Evolutionary conservation across 179 eudicot species (phyloP).

Genomic region (Camellia oleifera): DNA sequence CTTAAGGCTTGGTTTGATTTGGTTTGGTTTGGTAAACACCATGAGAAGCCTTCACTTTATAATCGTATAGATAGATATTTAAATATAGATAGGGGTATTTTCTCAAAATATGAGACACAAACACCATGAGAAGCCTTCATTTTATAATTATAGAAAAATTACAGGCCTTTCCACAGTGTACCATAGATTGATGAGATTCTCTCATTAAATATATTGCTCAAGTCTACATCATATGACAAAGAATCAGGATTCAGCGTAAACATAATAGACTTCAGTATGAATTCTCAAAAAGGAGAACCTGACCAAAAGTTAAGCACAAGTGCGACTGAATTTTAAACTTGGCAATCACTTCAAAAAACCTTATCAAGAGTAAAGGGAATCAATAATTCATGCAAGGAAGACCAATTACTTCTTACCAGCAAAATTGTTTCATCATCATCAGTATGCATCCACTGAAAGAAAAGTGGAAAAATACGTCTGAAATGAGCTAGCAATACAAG

Average conservation of each 20-base stretch:
- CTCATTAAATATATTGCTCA: background rate
- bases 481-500: slow-evolving; percentile 83
- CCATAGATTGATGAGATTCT: slow-evolving; percentile 5
- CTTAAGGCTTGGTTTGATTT: no score
- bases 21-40: no score
- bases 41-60: no score
- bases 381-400: background rate
- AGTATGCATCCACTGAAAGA: slow-evolving; percentile 95
- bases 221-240: background rate
- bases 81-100: no score
- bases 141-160: background rate
- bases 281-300: slow-evolving; percentile 2
- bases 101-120: no score
- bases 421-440: slow-evolving; percentile 89
- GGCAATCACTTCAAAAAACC: background rate
- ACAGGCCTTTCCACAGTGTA: background rate
- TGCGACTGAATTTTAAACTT: background rate
- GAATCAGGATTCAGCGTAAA: slow-evolving; percentile 3
- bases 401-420: slow-evolving; percentile 49
- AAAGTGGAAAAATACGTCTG: slow-evolving; percentile 84
- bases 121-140: no score
- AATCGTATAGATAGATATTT: no score
- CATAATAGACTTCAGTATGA: background rate
- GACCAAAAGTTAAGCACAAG: background rate
- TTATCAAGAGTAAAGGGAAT: background rate